Evolutionary conservation across 2,329 filamentous ascomycete species (phyloP).

Genomic region (Pseudopithomyces maydicus): DNA sequence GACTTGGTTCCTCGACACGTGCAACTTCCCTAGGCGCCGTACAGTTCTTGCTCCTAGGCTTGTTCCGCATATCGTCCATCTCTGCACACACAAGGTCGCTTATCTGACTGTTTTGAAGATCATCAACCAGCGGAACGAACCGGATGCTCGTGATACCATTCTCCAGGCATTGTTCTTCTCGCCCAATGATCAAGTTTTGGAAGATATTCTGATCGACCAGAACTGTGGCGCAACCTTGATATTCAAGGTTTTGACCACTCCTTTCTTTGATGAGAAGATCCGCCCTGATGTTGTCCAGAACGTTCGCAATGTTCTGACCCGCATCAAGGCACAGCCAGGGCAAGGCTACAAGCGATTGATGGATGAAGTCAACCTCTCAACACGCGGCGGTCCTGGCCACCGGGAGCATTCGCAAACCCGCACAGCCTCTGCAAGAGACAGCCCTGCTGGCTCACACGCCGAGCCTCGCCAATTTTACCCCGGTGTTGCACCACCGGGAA

Average conservation of each 20-base stretch:
- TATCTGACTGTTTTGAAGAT: slow-evolving; percentile 97
- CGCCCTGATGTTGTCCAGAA: slow-evolving; percentile 88
- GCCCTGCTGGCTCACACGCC: slow-evolving; percentile 31
- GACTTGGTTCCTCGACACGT: slow-evolving; percentile 98
- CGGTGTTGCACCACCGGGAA: slow-evolving; percentile 41
- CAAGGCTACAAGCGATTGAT: slow-evolving; percentile 98
- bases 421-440: slow-evolving; percentile 44
- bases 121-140: slow-evolving; percentile 95
- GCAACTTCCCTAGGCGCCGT: slow-evolving; percentile 89
- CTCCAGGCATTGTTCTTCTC: slow-evolving; percentile 93
- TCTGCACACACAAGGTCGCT: slow-evolving; percentile 98
- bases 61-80: slow-evolving; percentile 88
- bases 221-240: slow-evolving; percentile 93
- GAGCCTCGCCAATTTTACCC: slow-evolving; percentile 44
- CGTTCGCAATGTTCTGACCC: slow-evolving; percentile 84
- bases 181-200: slow-evolving; percentile 80
- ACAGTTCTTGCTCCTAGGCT: slow-evolving; percentile 90
- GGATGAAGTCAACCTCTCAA: slow-evolving; percentile 94
- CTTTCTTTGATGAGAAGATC: slow-evolving; percentile 93
- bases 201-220: slow-evolving; percentile 89
- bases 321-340: slow-evolving; percentile 89
- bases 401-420: slow-evolving; percentile 44
- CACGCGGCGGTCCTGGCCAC: slow-evolving; percentile 49
- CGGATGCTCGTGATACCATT: slow-evolving; percentile 88
- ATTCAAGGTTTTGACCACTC: slow-evolving; percentile 97